A percentile compares a stretch with the other conserved stretches of the same genome.
These are phyloP conservation scores for Boletus subparvulus DNA, from an alignment of 768 basidiomycete genomes.

Conservation along the genomic window DNA sequence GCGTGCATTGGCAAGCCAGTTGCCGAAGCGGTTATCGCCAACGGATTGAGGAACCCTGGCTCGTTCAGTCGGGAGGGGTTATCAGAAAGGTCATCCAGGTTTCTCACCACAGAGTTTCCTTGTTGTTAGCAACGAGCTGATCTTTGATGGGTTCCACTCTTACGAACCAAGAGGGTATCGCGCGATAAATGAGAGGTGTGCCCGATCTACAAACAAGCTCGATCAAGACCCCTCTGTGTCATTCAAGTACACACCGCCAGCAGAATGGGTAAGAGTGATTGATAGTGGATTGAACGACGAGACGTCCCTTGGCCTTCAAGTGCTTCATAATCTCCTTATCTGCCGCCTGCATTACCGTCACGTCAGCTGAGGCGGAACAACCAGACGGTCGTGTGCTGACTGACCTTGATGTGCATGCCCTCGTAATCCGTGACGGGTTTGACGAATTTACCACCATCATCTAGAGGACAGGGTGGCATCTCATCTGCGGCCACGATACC, in stretches of 20 bases:
- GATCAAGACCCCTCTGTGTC: neutral
- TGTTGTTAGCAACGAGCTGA: conserved; percentile 86
- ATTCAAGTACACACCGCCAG: conserved; percentile 65
- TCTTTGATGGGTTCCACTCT: conserved; percentile 83
- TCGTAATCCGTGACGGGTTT: conserved; percentile 86
- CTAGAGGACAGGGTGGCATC: conserved; percentile 94
- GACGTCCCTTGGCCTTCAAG: conserved; percentile 81
- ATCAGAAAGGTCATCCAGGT: neutral
- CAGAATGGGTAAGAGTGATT: conserved; percentile 96
- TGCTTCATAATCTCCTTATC: conserved; percentile 93
- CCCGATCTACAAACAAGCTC: conserved; percentile 59
- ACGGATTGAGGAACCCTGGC: conserved; percentile 87
- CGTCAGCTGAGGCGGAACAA: neutral
- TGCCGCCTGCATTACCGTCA: conserved; percentile 58
- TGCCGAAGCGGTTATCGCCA: conserved; percentile 91
- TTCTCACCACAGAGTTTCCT: conserved; percentile 80
- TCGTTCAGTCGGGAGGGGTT: conserved; percentile 3
- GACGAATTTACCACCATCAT: conserved; percentile 87
- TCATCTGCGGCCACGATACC: conserved; percentile 84
- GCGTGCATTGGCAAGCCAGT: conserved; percentile 97
- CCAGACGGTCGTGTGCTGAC: conserved; percentile 12
- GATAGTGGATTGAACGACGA: conserved; percentile 84
- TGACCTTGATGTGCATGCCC: conserved; percentile 87
- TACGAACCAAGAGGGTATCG: conserved; percentile 96
- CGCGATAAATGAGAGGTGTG: conserved; percentile 94